Evolutionary conservation across 179 eudicot genomes (phyloP), one percentile per base, ranked within the genome.

Genomic region (Corrigiola litoralis): DNA sequence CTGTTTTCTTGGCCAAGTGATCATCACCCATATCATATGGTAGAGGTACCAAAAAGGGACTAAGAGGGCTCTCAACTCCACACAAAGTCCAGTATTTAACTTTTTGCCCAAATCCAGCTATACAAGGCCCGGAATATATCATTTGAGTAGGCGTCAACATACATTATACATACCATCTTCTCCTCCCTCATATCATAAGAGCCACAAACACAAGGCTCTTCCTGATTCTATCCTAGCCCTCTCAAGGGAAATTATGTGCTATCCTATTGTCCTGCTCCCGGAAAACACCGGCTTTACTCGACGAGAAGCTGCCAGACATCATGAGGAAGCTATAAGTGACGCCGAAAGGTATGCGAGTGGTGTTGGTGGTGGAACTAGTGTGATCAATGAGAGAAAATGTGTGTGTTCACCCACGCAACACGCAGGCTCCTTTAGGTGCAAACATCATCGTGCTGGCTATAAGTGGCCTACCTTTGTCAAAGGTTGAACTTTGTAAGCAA

Each of bases 391-490:
- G 58, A 53, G 46, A 54, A 73, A 33, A 53, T 86, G 92, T 27
- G 49, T 76, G 56, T 86, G 92, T 69, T 81, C 92, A 7, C 88
- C 92, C 20, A 86, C 92, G 12, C 77, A 62, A 49, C 92, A 84
- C 56, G 83, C 85, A 1, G 85, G 88, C 11, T 86, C 92, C 6
- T 86, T 86, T 65, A 78, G 88, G 63, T 86, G 88, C 68, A 80
- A 84, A 71, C 46, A 69, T 65, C 92, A 86, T 65, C 87, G 69
- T 21, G 77, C 61, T 34, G 63, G 65, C 37, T 82, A 84, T 42
- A 76, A 71, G 66, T 82, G 89, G 91, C 50, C 42, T 24, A 9
- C 41, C 12, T 45, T 6, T 49, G 17, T 20, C 51, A 29, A 32
- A 63, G 2, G 5, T 5, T 11, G 31, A 29, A 29, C n/a, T 6